Evolutionary conservation across 2,329 filamentous ascomycete genomes (phyloP).

Genomic region (Plectosphaerella sp.): DNA sequence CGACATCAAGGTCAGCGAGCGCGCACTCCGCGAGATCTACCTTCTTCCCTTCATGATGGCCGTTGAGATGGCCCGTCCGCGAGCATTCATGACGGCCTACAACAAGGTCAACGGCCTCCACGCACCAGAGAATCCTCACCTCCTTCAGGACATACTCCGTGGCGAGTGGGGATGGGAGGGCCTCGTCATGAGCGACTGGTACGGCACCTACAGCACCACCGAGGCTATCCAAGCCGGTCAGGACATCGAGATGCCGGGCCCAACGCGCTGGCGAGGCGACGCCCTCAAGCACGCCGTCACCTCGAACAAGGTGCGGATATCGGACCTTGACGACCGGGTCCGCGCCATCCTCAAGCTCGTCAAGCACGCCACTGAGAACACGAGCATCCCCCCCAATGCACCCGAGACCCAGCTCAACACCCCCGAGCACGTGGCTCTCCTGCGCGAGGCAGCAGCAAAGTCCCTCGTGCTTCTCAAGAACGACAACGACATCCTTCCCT

Average conservation of each 20-base stretch:
- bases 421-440: constrained; percentile 56
- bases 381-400: constrained; percentile 47
- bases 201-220: constrained; percentile 46
- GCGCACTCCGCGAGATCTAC: constrained; percentile 56
- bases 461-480: constrained; percentile 74
- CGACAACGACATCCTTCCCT: constrained; percentile 56
- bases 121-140: constrained; percentile 44
- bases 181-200: constrained; percentile 57
- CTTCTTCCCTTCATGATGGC: constrained; percentile 54
- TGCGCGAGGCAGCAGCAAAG: constrained; percentile 63
- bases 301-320: constrained; percentile 51
- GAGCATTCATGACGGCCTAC: constrained; percentile 54
- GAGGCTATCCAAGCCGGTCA: constrained; percentile 46
- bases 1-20: constrained; percentile 48
- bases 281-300: constrained; percentile 46
- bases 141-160: constrained; percentile 47
- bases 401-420: constrained; percentile 52
- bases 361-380: constrained; percentile 49
- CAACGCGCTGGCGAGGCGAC: constrained; percentile 45
- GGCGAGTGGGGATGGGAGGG: constrained; percentile 55
- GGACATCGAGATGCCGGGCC: constrained; percentile 58
- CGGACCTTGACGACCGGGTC: constrained; percentile 53
- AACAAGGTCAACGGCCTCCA: constrained; percentile 54
- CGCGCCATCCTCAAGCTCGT: constrained; percentile 55
- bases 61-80: constrained; percentile 43